These are phyloP conservation scores for Globisporangium carolinianum DNA, from an alignment of 352 stramenopile species.

Conservation along the genomic window DNA sequence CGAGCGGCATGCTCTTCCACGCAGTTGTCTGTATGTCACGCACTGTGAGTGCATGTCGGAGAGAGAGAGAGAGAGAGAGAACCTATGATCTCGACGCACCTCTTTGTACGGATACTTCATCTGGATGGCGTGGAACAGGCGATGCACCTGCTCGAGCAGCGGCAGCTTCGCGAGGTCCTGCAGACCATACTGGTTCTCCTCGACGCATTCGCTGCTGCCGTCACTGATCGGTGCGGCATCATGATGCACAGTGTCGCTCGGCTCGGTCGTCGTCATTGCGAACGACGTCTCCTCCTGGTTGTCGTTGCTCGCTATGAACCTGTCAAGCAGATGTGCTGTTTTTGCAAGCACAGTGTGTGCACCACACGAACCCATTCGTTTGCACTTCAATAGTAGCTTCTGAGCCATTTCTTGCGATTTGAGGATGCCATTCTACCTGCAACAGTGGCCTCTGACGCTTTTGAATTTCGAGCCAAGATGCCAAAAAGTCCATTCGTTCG, in stretches of 20 bases:
- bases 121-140: constrained; percentile 80
- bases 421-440: not conserved
- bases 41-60: not conserved
- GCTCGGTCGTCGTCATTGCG: not conserved
- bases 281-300: not conserved
- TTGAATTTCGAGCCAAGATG: not conserved
- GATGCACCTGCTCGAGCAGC: constrained; percentile 80
- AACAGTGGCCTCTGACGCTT: not conserved
- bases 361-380: constrained; percentile 91
- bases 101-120: constrained; percentile 79
- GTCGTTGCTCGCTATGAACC: not conserved
- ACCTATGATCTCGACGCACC: constrained; percentile 15
- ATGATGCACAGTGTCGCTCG: not conserved
- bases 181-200: constrained; percentile 64
- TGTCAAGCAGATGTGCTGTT: not conserved
- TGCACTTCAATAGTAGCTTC: not conserved
- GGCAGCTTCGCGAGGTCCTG: constrained; percentile 53
- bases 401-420: not conserved
- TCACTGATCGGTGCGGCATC: not conserved
- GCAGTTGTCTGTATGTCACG: constrained; percentile 38
- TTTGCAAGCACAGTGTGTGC: constrained; percentile 76
- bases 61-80: not conserved
- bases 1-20: constrained; percentile 67
- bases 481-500: not conserved
- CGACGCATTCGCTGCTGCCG: not conserved